These are phyloP conservation scores for Dichotomopilus funicola DNA, from an alignment of 2,329 filamentous ascomycete species.

Conservation along the genomic window DNA sequence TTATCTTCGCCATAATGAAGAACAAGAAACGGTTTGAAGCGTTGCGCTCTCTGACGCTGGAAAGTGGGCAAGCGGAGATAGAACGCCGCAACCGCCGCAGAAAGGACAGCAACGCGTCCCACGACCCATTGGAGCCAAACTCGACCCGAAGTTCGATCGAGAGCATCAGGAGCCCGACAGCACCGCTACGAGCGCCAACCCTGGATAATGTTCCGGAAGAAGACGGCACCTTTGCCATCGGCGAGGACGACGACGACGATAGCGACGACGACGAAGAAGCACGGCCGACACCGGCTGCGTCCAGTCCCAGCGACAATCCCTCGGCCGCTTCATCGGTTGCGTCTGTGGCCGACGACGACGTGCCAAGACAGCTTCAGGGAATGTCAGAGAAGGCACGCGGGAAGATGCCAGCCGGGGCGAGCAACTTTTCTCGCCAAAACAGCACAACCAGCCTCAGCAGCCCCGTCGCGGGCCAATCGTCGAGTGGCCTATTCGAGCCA, in stretches of 20 bases:
- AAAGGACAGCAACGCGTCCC: constrained; percentile 53
- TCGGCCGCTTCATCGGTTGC: constrained; percentile 63
- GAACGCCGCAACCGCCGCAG: constrained; percentile 67
- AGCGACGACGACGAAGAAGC: constrained; percentile 44
- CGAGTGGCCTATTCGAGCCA: constrained; percentile 64
- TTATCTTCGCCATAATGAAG: constrained; percentile 72
- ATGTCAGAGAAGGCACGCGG: constrained; percentile 97
- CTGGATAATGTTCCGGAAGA: constrained; percentile 69
- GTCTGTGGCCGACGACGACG: constrained; percentile 64
- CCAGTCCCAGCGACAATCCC: constrained; percentile 57
- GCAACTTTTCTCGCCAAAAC: constrained; percentile 84
- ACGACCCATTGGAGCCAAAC: constrained; percentile 42
- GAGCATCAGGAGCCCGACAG: constrained; percentile 58
- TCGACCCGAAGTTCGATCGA: constrained; percentile 60
- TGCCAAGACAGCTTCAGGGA: constrained; percentile 74
- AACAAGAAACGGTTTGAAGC: constrained; percentile 80
- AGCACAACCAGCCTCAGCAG: constrained; percentile 75
- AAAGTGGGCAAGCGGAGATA: constrained; percentile 87
- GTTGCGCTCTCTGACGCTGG: constrained; percentile 78
- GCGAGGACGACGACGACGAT: constrained; percentile 61
- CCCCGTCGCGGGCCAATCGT: constrained; percentile 50
- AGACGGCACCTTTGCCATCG: constrained; percentile 78
- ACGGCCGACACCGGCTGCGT: constrained; percentile 52
- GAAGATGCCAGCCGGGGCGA: constrained; percentile 81
- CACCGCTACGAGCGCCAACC: constrained; percentile 45